phyloP scores from a whole-genome alignment of 2,329 filamentous ascomycete genomes.

The Coniochaeta sp. region DNA sequence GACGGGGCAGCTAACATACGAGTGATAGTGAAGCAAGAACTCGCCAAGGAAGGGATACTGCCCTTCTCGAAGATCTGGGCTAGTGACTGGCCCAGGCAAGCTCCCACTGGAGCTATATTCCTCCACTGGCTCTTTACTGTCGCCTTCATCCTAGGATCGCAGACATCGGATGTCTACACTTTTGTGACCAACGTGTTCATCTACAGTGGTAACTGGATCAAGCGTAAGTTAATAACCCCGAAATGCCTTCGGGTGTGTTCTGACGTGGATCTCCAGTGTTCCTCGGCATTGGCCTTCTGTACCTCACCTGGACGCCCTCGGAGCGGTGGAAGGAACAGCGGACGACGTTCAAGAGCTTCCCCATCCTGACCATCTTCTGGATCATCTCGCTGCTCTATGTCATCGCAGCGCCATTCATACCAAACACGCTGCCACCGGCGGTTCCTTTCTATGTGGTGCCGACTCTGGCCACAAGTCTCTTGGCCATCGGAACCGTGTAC shows the following conservation, averaged over 20 bases:
- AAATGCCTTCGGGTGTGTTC: background rate
- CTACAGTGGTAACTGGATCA: conserved; percentile 24
- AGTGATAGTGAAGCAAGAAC: conserved; percentile 23
- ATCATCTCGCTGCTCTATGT: conserved; percentile 18
- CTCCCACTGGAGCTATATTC: conserved; percentile 22
- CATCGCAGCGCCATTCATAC: conserved; percentile 18
- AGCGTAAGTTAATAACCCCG: conserved; percentile 7
- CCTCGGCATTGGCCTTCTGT: conserved; percentile 17
- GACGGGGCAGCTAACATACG: too few species aligned
- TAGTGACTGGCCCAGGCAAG: conserved; percentile 24
- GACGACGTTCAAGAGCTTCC: conserved; percentile 19
- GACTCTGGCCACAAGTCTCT: conserved; percentile 23
- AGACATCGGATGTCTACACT: conserved; percentile 18
- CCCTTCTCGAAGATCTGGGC: conserved; percentile 26
- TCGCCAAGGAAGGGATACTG: conserved; percentile 25
- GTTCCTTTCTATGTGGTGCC: conserved; percentile 23
- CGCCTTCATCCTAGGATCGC: conserved; percentile 20
- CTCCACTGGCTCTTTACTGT: conserved; percentile 25
- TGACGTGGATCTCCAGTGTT: conserved; percentile 10
- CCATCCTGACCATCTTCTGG: conserved; percentile 21
- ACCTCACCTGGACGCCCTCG: conserved; percentile 18
- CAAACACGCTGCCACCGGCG: conserved; percentile 10
- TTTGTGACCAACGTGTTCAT: conserved; percentile 24
- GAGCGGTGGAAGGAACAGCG: conserved; percentile 19
- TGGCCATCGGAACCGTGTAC: conserved; percentile 16